Conservation (phyloP, 768 basidiomycete species). For the Myochromella boudieri region DNA sequence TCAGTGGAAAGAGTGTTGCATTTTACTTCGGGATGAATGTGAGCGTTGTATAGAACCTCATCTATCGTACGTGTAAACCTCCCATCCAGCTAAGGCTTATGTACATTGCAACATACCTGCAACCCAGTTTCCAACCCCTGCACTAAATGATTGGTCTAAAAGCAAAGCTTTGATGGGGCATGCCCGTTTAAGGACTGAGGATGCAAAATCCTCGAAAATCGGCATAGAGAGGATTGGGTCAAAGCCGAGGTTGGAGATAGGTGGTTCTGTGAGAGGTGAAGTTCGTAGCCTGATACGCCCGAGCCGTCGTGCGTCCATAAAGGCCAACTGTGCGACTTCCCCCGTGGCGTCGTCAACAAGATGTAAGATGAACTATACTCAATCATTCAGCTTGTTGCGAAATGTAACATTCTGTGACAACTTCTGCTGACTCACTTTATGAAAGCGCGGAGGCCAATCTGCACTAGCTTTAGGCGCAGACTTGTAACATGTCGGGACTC, state of each 20-base stretch:
- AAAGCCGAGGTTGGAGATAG: constrained; percentile 73
- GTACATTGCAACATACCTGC: constrained; percentile 46
- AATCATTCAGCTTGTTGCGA: neutral
- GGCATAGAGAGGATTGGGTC: constrained; percentile 77
- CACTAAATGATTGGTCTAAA: constrained; percentile 77
- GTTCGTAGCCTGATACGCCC: constrained; percentile 66
- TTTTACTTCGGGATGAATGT: constrained; percentile 70
- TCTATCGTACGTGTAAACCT: constrained; percentile 34
- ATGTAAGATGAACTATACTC: constrained; percentile 59
- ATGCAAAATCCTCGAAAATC: constrained; percentile 47
- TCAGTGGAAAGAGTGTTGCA: constrained; percentile 52
- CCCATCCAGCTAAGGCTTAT: neutral
- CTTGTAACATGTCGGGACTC: constrained; percentile 48
- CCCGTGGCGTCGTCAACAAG: constrained; percentile 38
- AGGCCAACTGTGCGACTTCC: constrained; percentile 57
- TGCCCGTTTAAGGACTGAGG: constrained; percentile 47
- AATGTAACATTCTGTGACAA: neutral
- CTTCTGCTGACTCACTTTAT: constrained; percentile 47
- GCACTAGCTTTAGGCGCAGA: constrained; percentile 39
- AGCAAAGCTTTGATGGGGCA: constrained; percentile 77
- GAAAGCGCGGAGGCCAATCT: constrained; percentile 66
- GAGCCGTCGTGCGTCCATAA: constrained; percentile 69
- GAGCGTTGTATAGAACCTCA: constrained; percentile 73
- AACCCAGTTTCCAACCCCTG: constrained; percentile 83
- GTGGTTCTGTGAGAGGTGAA: constrained; percentile 59